phyloP scores from a whole-genome alignment of 179 eudicot genomes.

The Beta corolliflora region DNA sequence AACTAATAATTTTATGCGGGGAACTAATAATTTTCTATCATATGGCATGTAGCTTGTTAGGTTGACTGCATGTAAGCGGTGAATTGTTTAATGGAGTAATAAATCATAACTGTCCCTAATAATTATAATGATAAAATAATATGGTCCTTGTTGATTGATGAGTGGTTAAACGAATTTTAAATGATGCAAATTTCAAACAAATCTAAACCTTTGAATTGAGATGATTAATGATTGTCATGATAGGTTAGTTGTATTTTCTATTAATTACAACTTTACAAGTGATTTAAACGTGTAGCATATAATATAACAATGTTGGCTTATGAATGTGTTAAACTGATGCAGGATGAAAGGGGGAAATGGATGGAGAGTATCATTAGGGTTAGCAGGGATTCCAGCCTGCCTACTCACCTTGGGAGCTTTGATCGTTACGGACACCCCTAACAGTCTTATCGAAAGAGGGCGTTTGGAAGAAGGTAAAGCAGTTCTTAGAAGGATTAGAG shows the following conservation, averaged over 20 bases:
- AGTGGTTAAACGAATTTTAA: too few species aligned
- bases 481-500: slow-evolving; percentile 66
- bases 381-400: slow-evolving; percentile 76
- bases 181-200: not conserved
- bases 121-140: not conserved
- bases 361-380: slow-evolving; percentile 83
- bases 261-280: too few species aligned
- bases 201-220: not conserved
- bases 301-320: too few species aligned
- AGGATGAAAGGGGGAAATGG: slow-evolving; percentile 92
- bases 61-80: not conserved
- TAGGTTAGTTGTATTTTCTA: too few species aligned
- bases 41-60: not conserved
- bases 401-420: slow-evolving; percentile 72
- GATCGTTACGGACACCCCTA: slow-evolving; percentile 78
- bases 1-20: too few species aligned
- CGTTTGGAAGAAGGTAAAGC: slow-evolving; percentile 71
- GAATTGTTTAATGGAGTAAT: not conserved
- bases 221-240: not conserved
- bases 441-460: slow-evolving; percentile 83
- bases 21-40: not conserved
- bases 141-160: not conserved
- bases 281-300: too few species aligned
- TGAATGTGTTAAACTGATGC: not conserved
- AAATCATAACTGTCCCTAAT: not conserved